These are phyloP conservation scores for Shiraia sp. DNA, from an alignment of 2,329 filamentous ascomycete genomes.

Conservation along the genomic window DNA sequence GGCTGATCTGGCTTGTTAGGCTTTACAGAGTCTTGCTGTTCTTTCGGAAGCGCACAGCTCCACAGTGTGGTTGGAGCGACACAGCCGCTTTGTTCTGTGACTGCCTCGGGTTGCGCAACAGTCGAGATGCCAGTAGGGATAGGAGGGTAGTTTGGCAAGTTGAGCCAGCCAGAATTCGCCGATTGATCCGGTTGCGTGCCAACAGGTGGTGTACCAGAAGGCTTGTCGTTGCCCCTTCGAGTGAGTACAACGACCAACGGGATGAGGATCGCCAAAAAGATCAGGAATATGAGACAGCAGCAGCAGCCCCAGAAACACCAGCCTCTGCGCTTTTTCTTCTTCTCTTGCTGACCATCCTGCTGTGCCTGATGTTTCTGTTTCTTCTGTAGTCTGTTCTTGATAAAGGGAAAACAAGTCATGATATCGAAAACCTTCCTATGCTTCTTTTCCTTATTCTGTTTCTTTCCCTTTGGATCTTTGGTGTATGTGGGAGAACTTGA, in stretches of 20 bases:
- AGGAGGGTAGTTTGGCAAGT: constrained; percentile 82
- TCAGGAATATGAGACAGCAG: constrained; percentile 39
- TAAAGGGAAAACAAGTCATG: constrained; percentile 25
- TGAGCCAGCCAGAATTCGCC: constrained; percentile 67
- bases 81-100: constrained; percentile 67
- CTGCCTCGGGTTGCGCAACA: constrained; percentile 72
- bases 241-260: constrained; percentile 43
- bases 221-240: constrained; percentile 45
- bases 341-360: constrained; percentile 3
- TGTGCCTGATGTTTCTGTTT: background rate
- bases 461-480: constrained; percentile 27
- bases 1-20: constrained; percentile 71
- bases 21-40: constrained; percentile 66
- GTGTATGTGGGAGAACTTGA: constrained; percentile 26
- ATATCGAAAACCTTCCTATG: constrained; percentile 37
- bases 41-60: constrained; percentile 84
- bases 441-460: constrained; percentile 34
- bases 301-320: constrained; percentile 41
- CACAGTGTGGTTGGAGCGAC: constrained; percentile 74
- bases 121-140: constrained; percentile 84
- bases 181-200: constrained; percentile 20
- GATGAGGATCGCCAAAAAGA: constrained; percentile 46
- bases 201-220: constrained; percentile 4
- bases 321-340: constrained; percentile 37
- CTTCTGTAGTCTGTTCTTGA: constrained; percentile 19